Conservation (phyloP, 257 asterid species). For the Solanum dulcamara region DNA sequence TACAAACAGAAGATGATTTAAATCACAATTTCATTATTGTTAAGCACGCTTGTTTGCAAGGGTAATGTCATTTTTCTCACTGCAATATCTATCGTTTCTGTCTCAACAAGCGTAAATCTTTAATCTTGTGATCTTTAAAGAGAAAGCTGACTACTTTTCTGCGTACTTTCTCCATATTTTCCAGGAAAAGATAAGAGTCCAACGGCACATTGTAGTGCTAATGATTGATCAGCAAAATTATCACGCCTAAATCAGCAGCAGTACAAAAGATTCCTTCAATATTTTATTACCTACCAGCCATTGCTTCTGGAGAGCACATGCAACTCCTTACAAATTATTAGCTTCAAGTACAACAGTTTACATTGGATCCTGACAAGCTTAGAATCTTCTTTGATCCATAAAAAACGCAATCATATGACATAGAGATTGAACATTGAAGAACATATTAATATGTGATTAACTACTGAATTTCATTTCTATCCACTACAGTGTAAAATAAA, state of each 20-base stretch:
- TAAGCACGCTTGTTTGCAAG: background rate
- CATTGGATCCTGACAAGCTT: background rate
- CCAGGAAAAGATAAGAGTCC: background rate
- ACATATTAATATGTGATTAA: background rate
- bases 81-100: background rate
- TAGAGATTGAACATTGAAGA: background rate
- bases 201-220: background rate
- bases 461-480: background rate
- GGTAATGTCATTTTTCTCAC: background rate
- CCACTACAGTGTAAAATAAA: background rate
- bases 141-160: background rate
- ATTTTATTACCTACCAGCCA: background rate
- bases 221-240: background rate
- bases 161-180: background rate
- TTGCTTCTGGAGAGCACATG: constrained; percentile 3
- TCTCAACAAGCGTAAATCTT: background rate
- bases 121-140: background rate
- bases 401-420: background rate
- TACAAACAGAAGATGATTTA: constrained; percentile 16
- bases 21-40: background rate
- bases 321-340: background rate
- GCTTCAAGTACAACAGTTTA: background rate
- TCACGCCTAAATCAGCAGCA: background rate
- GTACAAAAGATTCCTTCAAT: background rate
- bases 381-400: constrained; percentile 1